These are phyloP conservation scores for Ogataea glucozyma DNA, from an alignment of 805 yeast genomes.

Conservation along the genomic window DNA sequence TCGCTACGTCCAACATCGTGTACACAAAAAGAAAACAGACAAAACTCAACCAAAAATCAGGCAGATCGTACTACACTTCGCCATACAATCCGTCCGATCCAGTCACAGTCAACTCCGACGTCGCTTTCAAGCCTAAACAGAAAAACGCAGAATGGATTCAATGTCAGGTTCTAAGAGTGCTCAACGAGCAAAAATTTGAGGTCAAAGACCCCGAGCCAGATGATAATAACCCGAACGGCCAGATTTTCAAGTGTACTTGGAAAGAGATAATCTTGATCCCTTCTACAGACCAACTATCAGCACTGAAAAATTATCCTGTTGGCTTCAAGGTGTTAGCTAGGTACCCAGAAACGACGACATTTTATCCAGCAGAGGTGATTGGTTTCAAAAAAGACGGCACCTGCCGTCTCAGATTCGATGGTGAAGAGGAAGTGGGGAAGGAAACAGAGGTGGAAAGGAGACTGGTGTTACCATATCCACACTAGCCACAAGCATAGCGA, in stretches of 20 bases:
- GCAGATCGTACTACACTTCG: conserved; percentile 42
- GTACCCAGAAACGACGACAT: conserved; percentile 97
- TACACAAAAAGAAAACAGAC: conserved; percentile 16
- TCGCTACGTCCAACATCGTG: conserved; percentile 2
- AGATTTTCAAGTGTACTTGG: conserved; percentile 76
- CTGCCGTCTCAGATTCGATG: conserved; percentile 84
- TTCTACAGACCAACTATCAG: conserved; percentile 33
- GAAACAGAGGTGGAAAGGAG: conserved; percentile 91
- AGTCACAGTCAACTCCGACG: conserved; percentile 69
- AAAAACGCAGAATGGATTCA: conserved; percentile 92
- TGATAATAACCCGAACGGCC: conserved; percentile 86
- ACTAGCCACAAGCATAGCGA: conserved; percentile 6
- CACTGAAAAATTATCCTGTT: conserved; percentile 57
- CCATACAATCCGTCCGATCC: conserved; percentile 62
- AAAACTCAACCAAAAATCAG: conserved; percentile 19
- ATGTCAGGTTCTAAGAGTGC: conserved; percentile 79
- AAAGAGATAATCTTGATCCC: conserved; percentile 80
- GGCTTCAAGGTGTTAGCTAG: conserved; percentile 87
- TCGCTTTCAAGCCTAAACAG: conserved; percentile 77
- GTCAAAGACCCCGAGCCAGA: conserved; percentile 99
- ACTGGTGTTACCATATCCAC: conserved; percentile 76
- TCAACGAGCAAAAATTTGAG: conserved; percentile 56
- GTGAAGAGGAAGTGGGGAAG: conserved; percentile 94
- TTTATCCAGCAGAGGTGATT: conserved; percentile 90
- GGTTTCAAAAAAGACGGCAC: conserved; percentile 73